Evolutionary conservation across 1,139 yeast species (phyloP), one percentile per base, ranked within the genome.

Genomic region (Lodderomyces pseudojiufengensis): DNA sequence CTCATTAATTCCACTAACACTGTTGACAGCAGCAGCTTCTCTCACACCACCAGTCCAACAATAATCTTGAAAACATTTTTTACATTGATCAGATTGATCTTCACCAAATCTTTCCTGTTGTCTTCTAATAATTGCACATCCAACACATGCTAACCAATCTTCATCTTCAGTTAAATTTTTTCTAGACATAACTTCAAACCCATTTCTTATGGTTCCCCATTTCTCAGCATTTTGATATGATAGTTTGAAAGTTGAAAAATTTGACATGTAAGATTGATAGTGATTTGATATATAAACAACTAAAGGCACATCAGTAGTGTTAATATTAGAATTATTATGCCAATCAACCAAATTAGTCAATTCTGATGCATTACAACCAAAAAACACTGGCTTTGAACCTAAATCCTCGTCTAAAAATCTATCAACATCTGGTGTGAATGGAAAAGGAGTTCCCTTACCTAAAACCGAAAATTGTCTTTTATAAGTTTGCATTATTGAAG

Each of bases 401-500:
- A 64, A 47, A 20, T 61, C 54, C 31, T 52, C 45, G 22, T 58
- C 51, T 12, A 61, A 29, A 44, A 65, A 67, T 14, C 43, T 44
- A 7, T 53, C 52, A 8, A 49, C 53, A 26, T 54, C 54, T 9
- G 75, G 75, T 6, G 63, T 71, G 42, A 53, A 58, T 2, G 75
- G 75, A 46, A 68, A 59, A 2, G 70, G 68, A 1, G 65, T 46
- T 3, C 67, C 69, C 33, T 53, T 54, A 3, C 73, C 73, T 44
- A 63, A 76, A 2, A 48, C 46, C 6, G 57, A 49, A 44, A 71
- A 72, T 50, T 76, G 81, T 32, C 84, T 63, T 37, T 59, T 48
- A 46, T 70, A 76, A 1, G 84, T 73, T 24, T 67, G 63, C 21
- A 75, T 73, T 33, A 86, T 55, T 0, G 95, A 76, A 1, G 84